These are phyloP conservation scores for Aspergillus affinis DNA, from an alignment of 495 filamentous ascomycete species.

Conservation along the genomic window DNA sequence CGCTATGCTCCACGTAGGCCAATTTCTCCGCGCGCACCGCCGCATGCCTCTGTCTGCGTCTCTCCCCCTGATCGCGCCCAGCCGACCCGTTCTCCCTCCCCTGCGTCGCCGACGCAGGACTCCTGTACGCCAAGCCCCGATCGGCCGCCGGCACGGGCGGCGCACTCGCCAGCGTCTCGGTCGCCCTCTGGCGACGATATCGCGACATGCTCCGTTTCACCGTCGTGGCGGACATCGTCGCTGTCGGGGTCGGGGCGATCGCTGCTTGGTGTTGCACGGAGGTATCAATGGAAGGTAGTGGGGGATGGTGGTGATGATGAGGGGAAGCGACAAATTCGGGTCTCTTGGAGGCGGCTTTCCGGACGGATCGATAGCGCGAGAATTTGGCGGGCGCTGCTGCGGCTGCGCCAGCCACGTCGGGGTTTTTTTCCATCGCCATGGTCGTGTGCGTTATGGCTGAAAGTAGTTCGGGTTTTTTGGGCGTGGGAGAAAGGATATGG, in stretches of 20 bases:
- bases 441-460: neutral
- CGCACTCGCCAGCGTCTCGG: neutral
- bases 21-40: constrained; percentile 12
- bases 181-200: constrained; percentile 49
- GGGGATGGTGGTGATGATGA: constrained; percentile 1
- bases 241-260: neutral
- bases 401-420: constrained; percentile 14
- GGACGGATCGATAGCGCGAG: constrained; percentile 39
- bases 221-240: constrained; percentile 21
- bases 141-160: constrained; percentile 13
- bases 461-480: neutral
- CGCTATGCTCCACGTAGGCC: constrained; percentile 17
- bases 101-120: neutral
- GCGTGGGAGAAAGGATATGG: neutral
- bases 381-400: constrained; percentile 26
- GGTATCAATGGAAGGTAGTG: constrained; percentile 10
- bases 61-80: neutral
- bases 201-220: constrained; percentile 59
- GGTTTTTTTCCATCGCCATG: constrained; percentile 23
- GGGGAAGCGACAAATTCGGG: constrained; percentile 1
- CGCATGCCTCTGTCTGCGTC: neutral
- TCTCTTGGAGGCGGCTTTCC: constrained; percentile 26
- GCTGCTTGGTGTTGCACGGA: constrained; percentile 4
- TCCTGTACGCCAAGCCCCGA: constrained; percentile 15
- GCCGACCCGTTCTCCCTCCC: neutral